Evolutionary conservation across 202 grass and related monocot species (phyloP).

Genomic region (Musa balbisiana): DNA sequence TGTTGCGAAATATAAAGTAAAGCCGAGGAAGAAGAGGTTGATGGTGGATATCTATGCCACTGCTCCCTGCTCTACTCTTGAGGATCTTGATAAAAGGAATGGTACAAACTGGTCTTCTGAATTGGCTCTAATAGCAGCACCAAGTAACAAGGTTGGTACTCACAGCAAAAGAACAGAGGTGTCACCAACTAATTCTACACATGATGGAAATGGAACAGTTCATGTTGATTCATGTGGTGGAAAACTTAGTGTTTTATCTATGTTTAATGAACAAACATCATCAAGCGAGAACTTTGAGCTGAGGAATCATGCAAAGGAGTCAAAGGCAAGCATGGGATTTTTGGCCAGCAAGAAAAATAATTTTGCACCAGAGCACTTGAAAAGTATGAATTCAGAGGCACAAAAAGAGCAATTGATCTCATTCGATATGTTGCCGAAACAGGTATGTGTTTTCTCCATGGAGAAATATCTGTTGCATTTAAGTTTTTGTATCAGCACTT

Average conservation of each 20-base stretch:
- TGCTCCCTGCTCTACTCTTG: constrained; percentile 58
- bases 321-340: constrained; percentile 23
- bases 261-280: constrained; percentile 29
- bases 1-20: constrained; percentile 56
- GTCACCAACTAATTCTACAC: constrained; percentile 28
- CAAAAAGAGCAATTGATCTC: constrained; percentile 38
- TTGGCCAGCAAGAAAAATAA: constrained; percentile 28
- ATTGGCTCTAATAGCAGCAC: constrained; percentile 15
- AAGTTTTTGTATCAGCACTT: background rate
- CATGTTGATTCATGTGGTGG: constrained; percentile 95
- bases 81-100: constrained; percentile 92
- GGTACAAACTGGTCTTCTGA: constrained; percentile 75
- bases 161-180: constrained; percentile 37
- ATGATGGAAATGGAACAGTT: constrained; percentile 45
- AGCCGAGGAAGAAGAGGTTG: constrained; percentile 72
- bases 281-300: constrained; percentile 18
- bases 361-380: constrained; percentile 31
- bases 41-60: constrained; percentile 78
- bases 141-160: constrained; percentile 25
- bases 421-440: constrained; percentile 34
- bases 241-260: constrained; percentile 84
- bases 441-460: constrained; percentile 31
- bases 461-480: background rate
- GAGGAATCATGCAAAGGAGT: constrained; percentile 35
- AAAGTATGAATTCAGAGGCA: constrained; percentile 59